Evolutionary conservation across 2,329 filamentous ascomycete species (phyloP).

Genomic region (Apiospora aurea): DNA sequence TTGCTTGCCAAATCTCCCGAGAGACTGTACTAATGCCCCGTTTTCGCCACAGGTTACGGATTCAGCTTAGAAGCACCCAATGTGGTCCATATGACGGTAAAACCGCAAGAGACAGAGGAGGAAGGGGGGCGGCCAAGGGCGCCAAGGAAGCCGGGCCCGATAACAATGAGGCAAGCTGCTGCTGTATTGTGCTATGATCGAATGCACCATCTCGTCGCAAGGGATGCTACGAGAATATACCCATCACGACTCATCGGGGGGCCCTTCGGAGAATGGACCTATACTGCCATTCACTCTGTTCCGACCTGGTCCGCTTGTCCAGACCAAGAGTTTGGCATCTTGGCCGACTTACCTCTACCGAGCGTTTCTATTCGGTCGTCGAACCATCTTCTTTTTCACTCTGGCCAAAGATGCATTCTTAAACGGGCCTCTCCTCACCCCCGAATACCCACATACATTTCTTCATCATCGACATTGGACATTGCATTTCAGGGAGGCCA

Average conservation of each 20-base stretch:
- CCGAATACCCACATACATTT: background rate
- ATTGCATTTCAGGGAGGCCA: conserved; percentile 2
- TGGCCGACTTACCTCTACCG: background rate
- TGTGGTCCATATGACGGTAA: conserved; percentile 80
- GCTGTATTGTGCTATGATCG: conserved; percentile 45
- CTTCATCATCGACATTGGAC: conserved; percentile 16
- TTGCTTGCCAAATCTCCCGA: background rate
- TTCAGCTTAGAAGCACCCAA: conserved; percentile 70
- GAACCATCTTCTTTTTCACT: background rate
- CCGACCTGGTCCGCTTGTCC: background rate
- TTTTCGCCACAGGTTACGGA: conserved; percentile 62
- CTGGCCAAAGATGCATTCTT: no score
- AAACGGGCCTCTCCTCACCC: background rate
- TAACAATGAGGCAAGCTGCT: conserved; percentile 34
- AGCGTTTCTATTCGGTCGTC: background rate
- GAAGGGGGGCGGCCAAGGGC: conserved; percentile 69
- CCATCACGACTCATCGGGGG: background rate
- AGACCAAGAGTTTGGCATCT: background rate
- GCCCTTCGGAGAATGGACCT: background rate
- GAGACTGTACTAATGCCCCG: conserved; percentile 12
- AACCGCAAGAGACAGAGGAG: conserved; percentile 77
- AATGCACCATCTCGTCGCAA: background rate
- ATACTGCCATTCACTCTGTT: background rate
- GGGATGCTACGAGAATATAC: background rate
- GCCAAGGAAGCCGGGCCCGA: conserved; percentile 51